Conservation (phyloP, 1,284 basidiomycete genomes). For the Trametes pubescens region DNA sequence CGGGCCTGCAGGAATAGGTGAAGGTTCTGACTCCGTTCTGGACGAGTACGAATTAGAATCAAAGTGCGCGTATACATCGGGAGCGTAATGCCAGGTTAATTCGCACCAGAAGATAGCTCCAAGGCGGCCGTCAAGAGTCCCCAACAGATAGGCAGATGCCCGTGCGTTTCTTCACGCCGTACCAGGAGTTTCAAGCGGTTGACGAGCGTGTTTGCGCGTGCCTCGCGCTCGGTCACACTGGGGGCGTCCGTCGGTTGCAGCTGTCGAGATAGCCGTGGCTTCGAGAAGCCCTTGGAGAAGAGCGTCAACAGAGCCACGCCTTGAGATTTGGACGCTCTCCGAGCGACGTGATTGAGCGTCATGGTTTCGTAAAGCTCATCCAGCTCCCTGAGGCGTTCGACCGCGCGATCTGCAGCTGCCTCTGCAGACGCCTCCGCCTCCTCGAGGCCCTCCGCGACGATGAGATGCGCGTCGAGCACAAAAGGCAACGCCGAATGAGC, state of each 20-base stretch:
- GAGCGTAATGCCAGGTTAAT: not conserved
- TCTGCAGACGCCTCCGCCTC: not conserved
- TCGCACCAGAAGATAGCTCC: constrained; percentile 75
- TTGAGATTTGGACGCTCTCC: constrained; percentile 90
- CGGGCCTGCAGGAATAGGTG: constrained; percentile 95
- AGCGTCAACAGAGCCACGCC: constrained; percentile 93
- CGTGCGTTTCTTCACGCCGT: constrained; percentile 70
- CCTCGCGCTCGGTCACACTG: constrained; percentile 28
- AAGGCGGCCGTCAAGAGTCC: constrained; percentile 84
- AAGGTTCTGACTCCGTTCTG: constrained; percentile 82
- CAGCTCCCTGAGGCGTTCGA: constrained; percentile 59
- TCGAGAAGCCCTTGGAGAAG: constrained; percentile 82
- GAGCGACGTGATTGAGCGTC: constrained; percentile 89
- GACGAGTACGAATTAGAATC: not conserved
- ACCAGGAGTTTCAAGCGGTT: constrained; percentile 74
- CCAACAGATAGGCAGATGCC: constrained; percentile 93
- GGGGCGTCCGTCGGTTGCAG: constrained; percentile 30
- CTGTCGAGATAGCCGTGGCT: constrained; percentile 46
- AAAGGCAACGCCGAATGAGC: constrained; percentile 80
- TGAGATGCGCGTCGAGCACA: constrained; percentile 71
- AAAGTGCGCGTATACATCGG: constrained; percentile 9
- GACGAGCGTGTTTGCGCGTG: constrained; percentile 53
- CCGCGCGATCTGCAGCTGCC: constrained; percentile 23
- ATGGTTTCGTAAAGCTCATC: constrained; percentile 87
- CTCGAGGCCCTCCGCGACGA: constrained; percentile 39